Percentiles rank a stretch among this genome's conserved stretches.
phyloP scores from a whole-genome alignment of 2,329 filamentous ascomycete species.

The Xylaria sp. region DNA sequence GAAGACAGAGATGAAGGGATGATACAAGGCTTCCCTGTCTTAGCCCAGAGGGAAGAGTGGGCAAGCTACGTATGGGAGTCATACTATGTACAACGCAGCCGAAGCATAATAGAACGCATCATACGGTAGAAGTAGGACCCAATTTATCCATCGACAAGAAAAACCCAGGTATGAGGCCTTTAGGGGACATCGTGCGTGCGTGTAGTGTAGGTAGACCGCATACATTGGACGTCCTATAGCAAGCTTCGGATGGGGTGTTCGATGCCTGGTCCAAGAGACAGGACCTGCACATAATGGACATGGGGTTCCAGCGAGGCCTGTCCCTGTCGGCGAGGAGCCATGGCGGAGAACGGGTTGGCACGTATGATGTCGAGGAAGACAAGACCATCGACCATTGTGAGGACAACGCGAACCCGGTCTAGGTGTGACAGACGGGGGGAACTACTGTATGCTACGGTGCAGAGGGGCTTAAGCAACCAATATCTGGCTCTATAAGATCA shows the following conservation, averaged over 20 bases:
- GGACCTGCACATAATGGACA: slow-evolving; percentile 31
- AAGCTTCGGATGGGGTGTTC: slow-evolving; percentile 23
- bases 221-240: slow-evolving; percentile 23
- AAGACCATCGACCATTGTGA: slow-evolving; percentile 12
- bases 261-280: slow-evolving; percentile 22
- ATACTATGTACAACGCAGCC: slow-evolving; percentile 35
- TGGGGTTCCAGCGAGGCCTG: slow-evolving; percentile 30
- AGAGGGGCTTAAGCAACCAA: slow-evolving; percentile 39
- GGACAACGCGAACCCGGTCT: slow-evolving; percentile 31
- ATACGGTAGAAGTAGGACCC: slow-evolving; percentile 40
- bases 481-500: slow-evolving; percentile 44
- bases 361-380: slow-evolving; percentile 34
- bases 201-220: slow-evolving; percentile 13
- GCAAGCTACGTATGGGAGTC: slow-evolving; percentile 34
- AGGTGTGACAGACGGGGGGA: slow-evolving; percentile 39
- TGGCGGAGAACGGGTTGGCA: slow-evolving; percentile 29
- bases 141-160: slow-evolving; percentile 39
- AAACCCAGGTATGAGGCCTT: slow-evolving; percentile 34
- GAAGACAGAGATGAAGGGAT: slow-evolving; percentile 37
- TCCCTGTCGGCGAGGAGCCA: slow-evolving; percentile 45
- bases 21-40: slow-evolving; percentile 44
- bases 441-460: slow-evolving; percentile 14
- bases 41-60: slow-evolving; percentile 40
- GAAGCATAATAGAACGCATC: slow-evolving; percentile 28
- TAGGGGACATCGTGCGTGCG: slow-evolving; percentile 32